Evolutionary conservation across 495 filamentous ascomycete species (phyloP).

Genomic region (Annulohypoxylon maeteangense): DNA sequence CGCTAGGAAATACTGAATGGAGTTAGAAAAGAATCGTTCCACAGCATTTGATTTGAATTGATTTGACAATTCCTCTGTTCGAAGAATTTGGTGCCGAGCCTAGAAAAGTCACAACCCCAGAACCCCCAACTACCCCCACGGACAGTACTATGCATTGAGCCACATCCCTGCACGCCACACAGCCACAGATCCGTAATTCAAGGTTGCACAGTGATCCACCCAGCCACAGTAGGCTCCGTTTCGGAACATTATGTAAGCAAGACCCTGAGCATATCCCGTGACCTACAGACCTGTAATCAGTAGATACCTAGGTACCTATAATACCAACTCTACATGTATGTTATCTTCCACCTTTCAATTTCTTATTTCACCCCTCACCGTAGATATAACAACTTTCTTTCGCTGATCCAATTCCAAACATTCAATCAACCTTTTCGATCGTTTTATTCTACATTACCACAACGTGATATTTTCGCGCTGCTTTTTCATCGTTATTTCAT

Average conservation of each 20-base stretch:
- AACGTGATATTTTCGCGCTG: neutral
- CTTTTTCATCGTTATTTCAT: neutral
- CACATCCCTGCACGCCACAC: neutral
- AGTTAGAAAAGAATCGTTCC: slow-evolving; percentile 17
- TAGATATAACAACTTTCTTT: neutral
- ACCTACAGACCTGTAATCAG: too few relatives aligned
- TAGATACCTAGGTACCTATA: neutral
- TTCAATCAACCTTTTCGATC: neutral
- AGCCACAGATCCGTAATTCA: neutral
- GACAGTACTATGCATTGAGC: neutral
- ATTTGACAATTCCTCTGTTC: neutral
- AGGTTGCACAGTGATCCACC: too few relatives aligned
- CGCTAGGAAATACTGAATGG: neutral
- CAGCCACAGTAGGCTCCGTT: too few relatives aligned
- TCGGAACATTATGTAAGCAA: too few relatives aligned
- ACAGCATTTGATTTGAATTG: slow-evolving; percentile 12
- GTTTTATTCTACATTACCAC: neutral
- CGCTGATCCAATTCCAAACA: neutral
- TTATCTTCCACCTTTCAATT: neutral
- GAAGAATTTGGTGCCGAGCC: neutral
- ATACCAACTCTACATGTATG: too few relatives aligned
- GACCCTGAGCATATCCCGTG: too few relatives aligned
- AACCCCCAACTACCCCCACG: neutral
- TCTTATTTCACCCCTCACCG: neutral
- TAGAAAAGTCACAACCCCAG: neutral